Base-by-base conservation (phyloP, 1,284 basidiomycete species). In the Xerocomus nothofagi region DNA sequence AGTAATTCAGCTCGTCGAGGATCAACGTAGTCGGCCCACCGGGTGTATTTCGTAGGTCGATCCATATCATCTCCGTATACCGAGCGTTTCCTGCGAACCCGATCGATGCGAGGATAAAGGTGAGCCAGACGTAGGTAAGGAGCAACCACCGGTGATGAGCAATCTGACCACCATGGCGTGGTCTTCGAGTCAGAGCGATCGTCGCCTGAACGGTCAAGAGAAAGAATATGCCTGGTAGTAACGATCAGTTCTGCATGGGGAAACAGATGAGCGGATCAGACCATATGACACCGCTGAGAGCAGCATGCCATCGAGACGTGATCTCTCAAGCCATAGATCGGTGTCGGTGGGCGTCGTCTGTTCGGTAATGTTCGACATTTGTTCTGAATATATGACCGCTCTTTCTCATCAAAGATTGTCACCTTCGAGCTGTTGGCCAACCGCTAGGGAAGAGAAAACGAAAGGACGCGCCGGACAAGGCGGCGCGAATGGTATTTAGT, bases 1-100 rank as follows among this genome's bases (percentile, higher is more conserved):
- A 56, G 39, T 59, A 63, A 21, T 54, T 33, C 31, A 64, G 30
- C 31, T 68, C 68, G 14, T 56, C 36, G 12, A 51, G 42, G 26
- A 66, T 66, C 41, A 67, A 44, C 6, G 51, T 51, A 12, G 47
- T 49, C 8, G 69, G 62, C 4, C 61, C 61, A 52, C 66, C 40
- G 18, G 57, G 17, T 4, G 53, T 24, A 18, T 57, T 49, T 2
- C 64, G 62, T 27, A 66, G 31, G 39, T 69, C 58, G 17, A 70
- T 66, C 66, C 67, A 70, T 37, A 71, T 66, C 58, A 69, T 60
- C 42, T 71, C 55, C 15, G 61, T 70, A 44, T 61, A 69, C 41
- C 51, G 57, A 3, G 58, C 56, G 41, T 71, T 69, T 14, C 47
- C 62, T 8, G 61, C 64, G n/a, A 68, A 59, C 7, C 59, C 57